Base-by-base conservation (phyloP, 345 rosid genomes). In the Cardiospermum halicacabum region DNA sequence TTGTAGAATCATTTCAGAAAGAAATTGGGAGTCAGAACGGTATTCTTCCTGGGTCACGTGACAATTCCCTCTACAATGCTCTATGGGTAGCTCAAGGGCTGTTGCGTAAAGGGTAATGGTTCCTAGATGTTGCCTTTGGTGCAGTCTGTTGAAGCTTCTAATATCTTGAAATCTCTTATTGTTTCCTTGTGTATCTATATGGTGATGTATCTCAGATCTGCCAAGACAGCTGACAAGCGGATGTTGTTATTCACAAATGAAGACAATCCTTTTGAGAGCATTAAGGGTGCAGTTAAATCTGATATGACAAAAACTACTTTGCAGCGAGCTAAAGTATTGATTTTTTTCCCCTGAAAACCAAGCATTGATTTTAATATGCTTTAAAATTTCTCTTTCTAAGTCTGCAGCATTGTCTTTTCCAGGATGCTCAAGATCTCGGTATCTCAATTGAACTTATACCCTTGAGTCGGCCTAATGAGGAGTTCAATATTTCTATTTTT, bases 351-450 rank as follows among this genome's bases (percentile, higher is more conserved):
- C 31, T 65, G 56, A 50, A 43, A 11, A 47, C n/a, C n/a, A n/a
- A n/a, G n/a, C n/a, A n/a, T n/a, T 69, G 66, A 42, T 59, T 26
- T 36, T 56, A 58, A 30, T 53, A 11, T 26, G 57, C n/a, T 43
- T 31, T 22, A 15, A 21, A 36, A 30, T 16, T 16, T 24, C 1
- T 37, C 3, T 19, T 36, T 36, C 9, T 34, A 15, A 34, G 16
- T 7, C 34, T 31, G 12, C 11, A 13, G 63, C 40, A 16, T 43
- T 69, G 66, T 58, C 49, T 66, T 59, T 69, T 68, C 48, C 74
- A 94, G 99, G 99, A 94, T 84, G 93, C 97, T 45, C 92, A 80
- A 84, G 99, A 89, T 78, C 91, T 94, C 65, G 95, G 96, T 70
- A 87, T 94, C 73, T 75, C 91, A 64, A 94, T 94, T 72, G 97